A percentile compares a stretch with the other conserved stretches of the same genome.
Evolutionary conservation across 768 basidiomycete species (phyloP).

Genomic region (Kwoniella sp.): DNA sequence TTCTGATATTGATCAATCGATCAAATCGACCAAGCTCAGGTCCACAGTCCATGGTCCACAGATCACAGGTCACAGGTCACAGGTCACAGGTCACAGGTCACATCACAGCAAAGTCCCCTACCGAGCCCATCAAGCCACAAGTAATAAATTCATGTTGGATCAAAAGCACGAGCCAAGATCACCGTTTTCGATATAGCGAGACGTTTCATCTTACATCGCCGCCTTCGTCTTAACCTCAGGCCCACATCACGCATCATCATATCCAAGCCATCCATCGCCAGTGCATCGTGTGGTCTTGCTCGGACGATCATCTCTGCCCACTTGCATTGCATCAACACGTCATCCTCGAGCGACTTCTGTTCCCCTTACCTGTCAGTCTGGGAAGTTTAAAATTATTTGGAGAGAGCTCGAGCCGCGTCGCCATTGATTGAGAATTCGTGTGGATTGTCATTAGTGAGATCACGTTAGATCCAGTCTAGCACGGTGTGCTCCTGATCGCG

Average conservation of each 20-base stretch:
- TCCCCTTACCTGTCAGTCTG: no score
- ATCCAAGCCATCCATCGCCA: no score
- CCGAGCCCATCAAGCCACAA: background rate
- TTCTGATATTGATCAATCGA: background rate
- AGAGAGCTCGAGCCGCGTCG: no score
- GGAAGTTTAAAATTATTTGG: no score
- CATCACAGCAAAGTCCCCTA: background rate
- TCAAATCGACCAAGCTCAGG: background rate
- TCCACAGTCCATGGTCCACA: no score
- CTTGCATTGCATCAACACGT: no score
- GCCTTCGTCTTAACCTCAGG: background rate
- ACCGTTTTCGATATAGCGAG: conserved; percentile 3
- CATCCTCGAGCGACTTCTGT: no score
- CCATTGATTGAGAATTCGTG: no score
- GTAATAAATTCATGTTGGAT: background rate
- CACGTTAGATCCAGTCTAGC: background rate
- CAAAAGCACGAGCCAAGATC: conserved; percentile 17
- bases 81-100: background rate
- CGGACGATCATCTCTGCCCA: no score
- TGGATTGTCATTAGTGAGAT: no score
- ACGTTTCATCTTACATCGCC: conserved; percentile 10
- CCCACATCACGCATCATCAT: no score
- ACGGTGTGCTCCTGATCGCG: background rate
- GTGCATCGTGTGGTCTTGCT: no score
- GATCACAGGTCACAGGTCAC: background rate